Evolutionary conservation across 441 rosid genomes (phyloP), one percentile per base, ranked within the genome.

Genomic region (Croton setiger): DNA sequence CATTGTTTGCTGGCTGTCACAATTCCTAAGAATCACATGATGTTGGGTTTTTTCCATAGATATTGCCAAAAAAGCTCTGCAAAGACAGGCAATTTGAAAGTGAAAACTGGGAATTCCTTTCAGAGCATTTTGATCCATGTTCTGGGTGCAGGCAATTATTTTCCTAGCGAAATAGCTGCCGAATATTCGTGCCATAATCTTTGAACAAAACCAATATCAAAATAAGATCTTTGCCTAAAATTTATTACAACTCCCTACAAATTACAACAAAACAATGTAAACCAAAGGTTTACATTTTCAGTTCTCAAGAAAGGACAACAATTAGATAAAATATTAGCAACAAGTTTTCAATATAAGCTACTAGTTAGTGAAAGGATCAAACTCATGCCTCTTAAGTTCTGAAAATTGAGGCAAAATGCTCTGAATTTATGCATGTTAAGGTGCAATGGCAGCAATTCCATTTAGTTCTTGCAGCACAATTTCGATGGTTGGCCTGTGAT

Each of bases 401-500:
- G 15, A 67, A 62, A 39, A 4, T 0, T 39, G 0, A 5, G 7
- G 7, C 8, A 4, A 39, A 39, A 39, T 39, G 43, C 1, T 1
- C 43, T 39, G 43, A 39, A 39, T 39, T 7, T 39, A 39, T 51
- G 15, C 43, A 23, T 51, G 43, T 76, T 72, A 81, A 52, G 76
- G 70, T 68, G 69, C 63, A 44, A 67, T 63, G 1, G 66, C 53
- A 2, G 66, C 53, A 17, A 75, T 69, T 63, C 71, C 77, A 60
- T 72, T 68, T 57, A 93, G 75, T 81, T 91, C 94, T 51, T 78
- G 83, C 73, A 86, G 71, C 75, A 88, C 88, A 61, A 60, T 74
- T 74, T 83, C 92, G 74, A 91, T 82, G 33, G 86, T 71, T 12
- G 97, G 99, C 76, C 99, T 86, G 62, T 72, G 83, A 70, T 51